Conservation (phyloP, 345 rosid genomes). For the Streptanthus diversifolius region DNA sequence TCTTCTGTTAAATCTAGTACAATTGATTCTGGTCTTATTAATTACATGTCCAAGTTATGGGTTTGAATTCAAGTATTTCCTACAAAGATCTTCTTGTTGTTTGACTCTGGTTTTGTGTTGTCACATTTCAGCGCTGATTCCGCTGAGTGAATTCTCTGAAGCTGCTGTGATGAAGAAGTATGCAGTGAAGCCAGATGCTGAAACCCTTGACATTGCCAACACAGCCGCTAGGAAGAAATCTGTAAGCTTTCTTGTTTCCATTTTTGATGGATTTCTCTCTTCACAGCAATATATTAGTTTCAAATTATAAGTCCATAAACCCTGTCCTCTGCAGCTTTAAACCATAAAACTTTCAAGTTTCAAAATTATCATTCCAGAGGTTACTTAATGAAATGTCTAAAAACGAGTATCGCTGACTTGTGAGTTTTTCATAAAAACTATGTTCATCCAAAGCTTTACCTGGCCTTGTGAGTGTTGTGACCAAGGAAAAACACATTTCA, state of each 20-base stretch:
- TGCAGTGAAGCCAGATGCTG: conserved; percentile 62
- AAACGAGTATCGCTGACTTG: too few species aligned
- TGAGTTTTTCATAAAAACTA: too few species aligned
- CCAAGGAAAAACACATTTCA: neutral
- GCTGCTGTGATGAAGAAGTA: conserved; percentile 63
- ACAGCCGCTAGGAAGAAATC: conserved; percentile 56
- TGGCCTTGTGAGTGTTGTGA: neutral
- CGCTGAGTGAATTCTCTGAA: conserved; percentile 58
- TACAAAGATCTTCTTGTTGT: neutral
- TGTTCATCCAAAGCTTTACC: neutral
- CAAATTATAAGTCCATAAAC: neutral
- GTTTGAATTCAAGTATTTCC: neutral
- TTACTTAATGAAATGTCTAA: too few species aligned
- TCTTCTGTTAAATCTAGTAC: neutral
- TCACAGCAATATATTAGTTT: neutral
- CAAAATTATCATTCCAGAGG: too few species aligned
- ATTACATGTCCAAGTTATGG: neutral
- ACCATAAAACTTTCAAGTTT: neutral
- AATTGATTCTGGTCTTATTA: neutral
- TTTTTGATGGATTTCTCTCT: neutral
- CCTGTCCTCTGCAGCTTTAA: neutral
- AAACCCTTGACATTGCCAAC: conserved; percentile 61
- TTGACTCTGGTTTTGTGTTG: conserved; percentile 10
- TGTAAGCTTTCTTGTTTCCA: conserved; percentile 25
- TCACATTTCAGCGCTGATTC: conserved; percentile 60